These are phyloP conservation scores for Tetrahymena thermophila DNA, from an alignment of 73 alveolate genomes.

Conservation along the genomic window DNA sequence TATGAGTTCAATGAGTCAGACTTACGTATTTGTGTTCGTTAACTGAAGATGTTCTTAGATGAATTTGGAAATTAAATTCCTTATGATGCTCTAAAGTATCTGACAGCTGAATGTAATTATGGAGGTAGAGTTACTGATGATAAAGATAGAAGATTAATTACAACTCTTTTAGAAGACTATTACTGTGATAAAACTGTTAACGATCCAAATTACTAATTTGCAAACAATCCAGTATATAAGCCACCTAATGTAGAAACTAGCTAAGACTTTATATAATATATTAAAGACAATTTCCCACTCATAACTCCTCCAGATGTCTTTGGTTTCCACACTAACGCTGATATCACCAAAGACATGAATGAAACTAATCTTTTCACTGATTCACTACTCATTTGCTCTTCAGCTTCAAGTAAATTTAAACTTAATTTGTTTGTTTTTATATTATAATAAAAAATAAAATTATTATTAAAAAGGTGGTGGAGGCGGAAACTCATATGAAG, in stretches of 20 bases:
- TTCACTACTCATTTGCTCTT: constrained; percentile 62
- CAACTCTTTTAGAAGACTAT: constrained; percentile 90
- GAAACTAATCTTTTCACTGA: constrained; percentile 87
- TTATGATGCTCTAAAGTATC: constrained; percentile 95
- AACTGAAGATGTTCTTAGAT: constrained; percentile 95
- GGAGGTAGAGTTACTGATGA: constrained; percentile 99
- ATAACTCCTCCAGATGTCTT: constrained; percentile 96
- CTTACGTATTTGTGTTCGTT: constrained; percentile 92
- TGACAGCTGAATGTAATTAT: constrained; percentile 99
- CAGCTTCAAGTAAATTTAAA: not conserved
- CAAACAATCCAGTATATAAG: constrained; percentile 78
- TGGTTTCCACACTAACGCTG: constrained; percentile 99
- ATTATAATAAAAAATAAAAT: constrained; percentile 39
- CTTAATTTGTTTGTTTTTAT: not conserved
- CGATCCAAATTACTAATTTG: constrained; percentile 74
- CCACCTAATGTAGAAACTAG: constrained; percentile 90
- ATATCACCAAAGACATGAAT: constrained; percentile 96
- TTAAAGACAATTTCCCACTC: constrained; percentile 84
- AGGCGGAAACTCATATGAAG: constrained; percentile 53
- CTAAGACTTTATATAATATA: constrained; percentile 88
- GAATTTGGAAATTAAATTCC: constrained; percentile 94
- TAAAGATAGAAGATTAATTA: constrained; percentile 95
- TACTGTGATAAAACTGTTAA: constrained; percentile 75
- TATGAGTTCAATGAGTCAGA: constrained; percentile 99
- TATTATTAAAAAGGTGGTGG: constrained; percentile 9